Evolutionary conservation across 2,329 filamentous ascomycete genomes (phyloP).

Genomic region (Claviceps humidiphila): DNA sequence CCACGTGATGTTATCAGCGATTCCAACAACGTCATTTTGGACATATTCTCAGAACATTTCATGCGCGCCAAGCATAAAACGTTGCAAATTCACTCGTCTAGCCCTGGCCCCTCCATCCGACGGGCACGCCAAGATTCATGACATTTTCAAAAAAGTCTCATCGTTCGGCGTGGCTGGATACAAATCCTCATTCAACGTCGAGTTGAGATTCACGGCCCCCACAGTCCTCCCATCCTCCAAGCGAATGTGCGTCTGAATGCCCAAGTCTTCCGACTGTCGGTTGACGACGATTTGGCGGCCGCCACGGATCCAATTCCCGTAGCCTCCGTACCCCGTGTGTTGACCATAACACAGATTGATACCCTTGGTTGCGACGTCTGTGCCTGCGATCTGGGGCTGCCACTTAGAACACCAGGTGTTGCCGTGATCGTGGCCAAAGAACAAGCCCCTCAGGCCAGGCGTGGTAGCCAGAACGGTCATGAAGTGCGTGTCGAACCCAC

Average conservation of each 20-base stretch:
- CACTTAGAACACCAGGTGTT: conserved; percentile 44
- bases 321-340: conserved; percentile 57
- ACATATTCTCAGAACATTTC: no score
- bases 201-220: conserved; percentile 37
- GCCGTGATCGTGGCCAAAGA: conserved; percentile 55
- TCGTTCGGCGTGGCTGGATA: conserved; percentile 30
- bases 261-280: conserved; percentile 24
- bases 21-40: no score
- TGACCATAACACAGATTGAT: conserved; percentile 45
- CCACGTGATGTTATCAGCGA: no score
- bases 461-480: conserved; percentile 47
- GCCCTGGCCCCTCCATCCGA: neutral
- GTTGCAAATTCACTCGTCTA: no score
- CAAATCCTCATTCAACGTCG: conserved; percentile 38
- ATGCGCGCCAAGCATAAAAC: no score
- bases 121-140: neutral
- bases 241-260: conserved; percentile 46
- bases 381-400: conserved; percentile 22
- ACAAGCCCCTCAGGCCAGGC: conserved; percentile 40
- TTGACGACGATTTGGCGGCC: conserved; percentile 39
- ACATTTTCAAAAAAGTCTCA: conserved; percentile 8
- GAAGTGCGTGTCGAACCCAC: conserved; percentile 43
- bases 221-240: conserved; percentile 37
- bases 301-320: conserved; percentile 50
- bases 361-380: conserved; percentile 26